Conservation (phyloP, 768 basidiomycete genomes). For the Mycena metata region DNA sequence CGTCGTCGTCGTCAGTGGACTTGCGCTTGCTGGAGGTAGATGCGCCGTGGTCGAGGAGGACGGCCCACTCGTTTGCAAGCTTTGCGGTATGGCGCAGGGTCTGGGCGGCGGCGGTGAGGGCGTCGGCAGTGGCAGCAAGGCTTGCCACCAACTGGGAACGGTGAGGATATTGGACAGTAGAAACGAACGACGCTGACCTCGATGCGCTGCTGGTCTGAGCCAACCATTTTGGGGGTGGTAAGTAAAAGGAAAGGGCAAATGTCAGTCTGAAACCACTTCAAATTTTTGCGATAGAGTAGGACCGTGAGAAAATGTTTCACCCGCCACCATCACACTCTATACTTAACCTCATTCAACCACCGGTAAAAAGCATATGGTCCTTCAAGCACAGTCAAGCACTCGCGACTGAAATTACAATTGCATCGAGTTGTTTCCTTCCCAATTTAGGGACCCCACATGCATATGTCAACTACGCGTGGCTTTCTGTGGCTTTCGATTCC, state of each 20-base stretch:
- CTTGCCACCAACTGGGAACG: slow-evolving; percentile 47
- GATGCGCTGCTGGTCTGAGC: slow-evolving; percentile 19
- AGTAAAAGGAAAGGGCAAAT: not conserved
- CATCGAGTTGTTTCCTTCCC: too few species aligned
- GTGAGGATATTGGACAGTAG: not conserved
- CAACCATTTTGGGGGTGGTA: slow-evolving; percentile 16
- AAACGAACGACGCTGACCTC: not conserved
- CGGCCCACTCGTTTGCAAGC: slow-evolving; percentile 72
- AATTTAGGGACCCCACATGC: too few species aligned
- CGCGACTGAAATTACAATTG: too few species aligned
- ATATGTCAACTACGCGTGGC: too few species aligned
- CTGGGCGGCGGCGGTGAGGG: slow-evolving; percentile 69
- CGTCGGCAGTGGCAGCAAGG: slow-evolving; percentile 68
- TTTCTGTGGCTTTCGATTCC: too few species aligned
- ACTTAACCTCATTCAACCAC: too few species aligned
- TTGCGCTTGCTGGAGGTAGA: slow-evolving; percentile 68
- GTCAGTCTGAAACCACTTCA: not conserved
- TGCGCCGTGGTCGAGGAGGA: slow-evolving; percentile 55
- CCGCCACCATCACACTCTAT: too few species aligned
- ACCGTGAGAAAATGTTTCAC: too few species aligned
- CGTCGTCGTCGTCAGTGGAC: slow-evolving; percentile 58
- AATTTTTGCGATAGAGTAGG: too few species aligned
- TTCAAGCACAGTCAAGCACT: too few species aligned
- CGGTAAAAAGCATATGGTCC: too few species aligned
- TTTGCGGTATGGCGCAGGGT: slow-evolving; percentile 74